Conservation (phyloP, 768 basidiomycete genomes). For the Pisolithus tinctorius region DNA sequence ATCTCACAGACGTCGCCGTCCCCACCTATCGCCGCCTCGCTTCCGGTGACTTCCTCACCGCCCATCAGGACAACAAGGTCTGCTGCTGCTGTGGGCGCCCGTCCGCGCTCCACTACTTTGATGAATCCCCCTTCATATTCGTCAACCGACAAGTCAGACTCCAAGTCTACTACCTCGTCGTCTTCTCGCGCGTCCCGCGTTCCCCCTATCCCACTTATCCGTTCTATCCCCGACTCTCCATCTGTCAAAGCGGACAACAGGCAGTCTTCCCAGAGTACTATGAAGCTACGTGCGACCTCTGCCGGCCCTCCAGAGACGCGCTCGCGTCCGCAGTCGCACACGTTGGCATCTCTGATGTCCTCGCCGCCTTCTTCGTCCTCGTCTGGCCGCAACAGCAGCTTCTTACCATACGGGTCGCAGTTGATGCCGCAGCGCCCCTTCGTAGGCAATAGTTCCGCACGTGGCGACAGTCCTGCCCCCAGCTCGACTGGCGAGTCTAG, state of each 20-base stretch:
- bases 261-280: slow-evolving; percentile 7
- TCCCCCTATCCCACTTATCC: slow-evolving; percentile 24
- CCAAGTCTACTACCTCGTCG: slow-evolving; percentile 18
- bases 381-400: slow-evolving; percentile 10
- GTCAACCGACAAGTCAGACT: slow-evolving; percentile 23
- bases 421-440: slow-evolving; percentile 49
- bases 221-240: slow-evolving; percentile 26
- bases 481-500: slow-evolving; percentile 86
- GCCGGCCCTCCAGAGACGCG: slow-evolving; percentile 7
- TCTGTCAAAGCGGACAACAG: slow-evolving; percentile 21
- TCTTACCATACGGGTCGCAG: slow-evolving; percentile 20
- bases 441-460: slow-evolving; percentile 29
- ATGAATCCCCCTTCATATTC: not conserved
- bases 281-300: slow-evolving; percentile 6
- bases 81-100: slow-evolving; percentile 6
- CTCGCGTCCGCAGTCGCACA: slow-evolving; percentile 8
- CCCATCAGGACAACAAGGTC: slow-evolving; percentile 5
- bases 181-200: slow-evolving; percentile 21
- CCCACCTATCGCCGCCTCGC: not conserved
- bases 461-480: slow-evolving; percentile 60
- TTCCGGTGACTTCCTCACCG: slow-evolving; percentile 2
- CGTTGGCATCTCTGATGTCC: slow-evolving; percentile 4
- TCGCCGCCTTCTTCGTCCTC: slow-evolving; percentile 1
- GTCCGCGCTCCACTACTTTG: slow-evolving; percentile 8
- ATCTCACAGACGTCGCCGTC: slow-evolving; percentile 1